Base-by-base conservation (phyloP, 352 stramenopile genomes). In the Phytophthora citrophthora region DNA sequence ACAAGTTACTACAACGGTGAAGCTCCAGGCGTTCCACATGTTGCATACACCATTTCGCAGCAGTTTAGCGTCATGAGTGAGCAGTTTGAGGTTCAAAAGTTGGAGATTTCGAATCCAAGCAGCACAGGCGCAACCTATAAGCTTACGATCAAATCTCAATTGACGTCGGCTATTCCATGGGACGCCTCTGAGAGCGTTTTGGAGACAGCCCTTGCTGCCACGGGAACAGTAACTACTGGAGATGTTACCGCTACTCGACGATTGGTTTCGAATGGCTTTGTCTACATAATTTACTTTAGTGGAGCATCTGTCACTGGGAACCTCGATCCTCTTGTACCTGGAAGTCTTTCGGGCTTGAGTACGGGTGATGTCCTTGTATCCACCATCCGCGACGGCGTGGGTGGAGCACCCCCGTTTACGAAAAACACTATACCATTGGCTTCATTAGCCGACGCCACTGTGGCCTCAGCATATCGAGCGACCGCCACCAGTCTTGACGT, bases 211-310 rank as follows among this genome's bases (percentile, higher is more conserved):
- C 71, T 92, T 6, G 47, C 51, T 3, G 41, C 58, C 2, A 32
- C 51, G 1, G 57, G 53, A 3, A 34, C 29, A 34, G 46, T 77
- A 0, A 41, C 23, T 9, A 45, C 54, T 45, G 72, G 74, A 0
- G 76, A 85, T 15, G 72, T 94, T 41, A 63, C 78, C 0, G 86
- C 90, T 0, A 89, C 83, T 13, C 63, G 80, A n/a, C 65, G 79
- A 3, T 13, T 66, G 1, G 79, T 76, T 3, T 74, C 82, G 1
- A 74, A 89, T n/a, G 79, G 81, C 0, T 93, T 64, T 23, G 62
- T 93, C 4, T 94, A 92, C 56, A 87, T 64, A 1, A 72, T 94
- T 20, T 93, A 94, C 65, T 94, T 90, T 20, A 83, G 70, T 27
- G 85, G 80, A 11, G 32, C 46, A 34, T 72, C 68, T 0, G 75